A percentile compares a stretch with the other conserved stretches of the same genome.
Evolutionary conservation across 192 early-diverging fungal species (phyloP).

Genomic region (Podila epigama): DNA sequence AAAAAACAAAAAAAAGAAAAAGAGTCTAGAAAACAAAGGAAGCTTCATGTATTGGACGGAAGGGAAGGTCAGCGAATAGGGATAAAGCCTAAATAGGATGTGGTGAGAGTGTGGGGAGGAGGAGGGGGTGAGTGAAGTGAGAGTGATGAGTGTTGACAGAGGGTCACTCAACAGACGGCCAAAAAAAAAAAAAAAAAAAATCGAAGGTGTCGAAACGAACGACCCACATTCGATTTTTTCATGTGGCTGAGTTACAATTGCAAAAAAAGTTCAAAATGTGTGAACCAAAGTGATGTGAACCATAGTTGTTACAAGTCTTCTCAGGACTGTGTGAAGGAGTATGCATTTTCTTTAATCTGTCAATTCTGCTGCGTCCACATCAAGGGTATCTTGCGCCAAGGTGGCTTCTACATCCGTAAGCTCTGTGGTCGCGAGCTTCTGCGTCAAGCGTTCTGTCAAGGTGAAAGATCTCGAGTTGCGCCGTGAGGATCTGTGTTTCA

Average conservation of each 20-base stretch:
- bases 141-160: too few relatives aligned
- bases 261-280: too few relatives aligned
- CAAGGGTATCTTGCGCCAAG: constrained; percentile 39
- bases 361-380: constrained; percentile 34
- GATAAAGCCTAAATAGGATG: neutral
- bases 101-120: too few relatives aligned
- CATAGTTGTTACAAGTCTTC: too few relatives aligned
- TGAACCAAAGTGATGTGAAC: too few relatives aligned
- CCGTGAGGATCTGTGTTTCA: constrained; percentile 37
- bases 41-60: neutral
- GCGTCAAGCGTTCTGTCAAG: constrained; percentile 28
- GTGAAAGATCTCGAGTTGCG: constrained; percentile 49
- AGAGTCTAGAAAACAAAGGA: neutral
- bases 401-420: constrained; percentile 27
- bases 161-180: too few relatives aligned
- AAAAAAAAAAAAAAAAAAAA: too few relatives aligned
- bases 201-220: too few relatives aligned
- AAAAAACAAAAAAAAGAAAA: neutral
- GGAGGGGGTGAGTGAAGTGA: too few relatives aligned
- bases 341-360: constrained; percentile 3
- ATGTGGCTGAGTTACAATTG: too few relatives aligned
- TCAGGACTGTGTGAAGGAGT: too few relatives aligned
- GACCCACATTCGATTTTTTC: too few relatives aligned
- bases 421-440: constrained; percentile 25
- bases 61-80: neutral